Evolutionary conservation across 345 rosid species (phyloP), one percentile per base, ranked within the genome.

Genomic region (Excoecaria agallocha): DNA sequence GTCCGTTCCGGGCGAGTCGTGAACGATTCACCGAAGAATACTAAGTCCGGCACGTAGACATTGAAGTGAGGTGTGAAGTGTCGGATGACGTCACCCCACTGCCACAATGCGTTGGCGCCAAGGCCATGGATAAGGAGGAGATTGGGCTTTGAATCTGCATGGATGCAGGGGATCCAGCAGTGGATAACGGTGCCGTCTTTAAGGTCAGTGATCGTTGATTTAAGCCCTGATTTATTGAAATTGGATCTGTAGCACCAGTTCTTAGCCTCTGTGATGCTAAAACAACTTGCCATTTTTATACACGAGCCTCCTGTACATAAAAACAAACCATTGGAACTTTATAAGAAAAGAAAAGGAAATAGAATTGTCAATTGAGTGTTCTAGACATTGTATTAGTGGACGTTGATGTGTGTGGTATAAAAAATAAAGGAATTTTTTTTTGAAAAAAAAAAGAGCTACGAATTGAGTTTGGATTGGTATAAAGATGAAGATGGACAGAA

Each of bases 41-140:
- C 60, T n/a, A 90, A 86, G 85, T 90, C 97, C 0, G 95, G 92
- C n/a, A 90, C 79, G 72, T 71, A 91, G 69, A 91, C 77, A 78
- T 91, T 93, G 89, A 84, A 90, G 79, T 80, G 60, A 50, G 78
- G 83, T 43, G 76, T 59, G 35, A 91, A 62, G 76, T 70, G 85
- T 43, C 73, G 82, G 55, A 89, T 39, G 66, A 80, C 71, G 75
- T 89, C 84, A 35, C 81, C 81, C 91, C 93, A 93, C 64, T 90
- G 94, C 98, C 98, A 93, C 68, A 91, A 46, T 68, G 94, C 97
- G 72, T 88, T 83, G 81, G 90, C 85, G 8, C 97, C 96, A 0
- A 93, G 76, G 1, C 97, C 97, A 68, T 93, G 96, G 85, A 93
- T 88, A 45, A 89, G 89, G 61, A 93, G 86, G 77, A 91, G 94